Evolutionary conservation across 2,329 filamentous ascomycete genomes (phyloP), one percentile per base, ranked within the genome.

Genomic region (Torrubiellomyces zombiae): DNA sequence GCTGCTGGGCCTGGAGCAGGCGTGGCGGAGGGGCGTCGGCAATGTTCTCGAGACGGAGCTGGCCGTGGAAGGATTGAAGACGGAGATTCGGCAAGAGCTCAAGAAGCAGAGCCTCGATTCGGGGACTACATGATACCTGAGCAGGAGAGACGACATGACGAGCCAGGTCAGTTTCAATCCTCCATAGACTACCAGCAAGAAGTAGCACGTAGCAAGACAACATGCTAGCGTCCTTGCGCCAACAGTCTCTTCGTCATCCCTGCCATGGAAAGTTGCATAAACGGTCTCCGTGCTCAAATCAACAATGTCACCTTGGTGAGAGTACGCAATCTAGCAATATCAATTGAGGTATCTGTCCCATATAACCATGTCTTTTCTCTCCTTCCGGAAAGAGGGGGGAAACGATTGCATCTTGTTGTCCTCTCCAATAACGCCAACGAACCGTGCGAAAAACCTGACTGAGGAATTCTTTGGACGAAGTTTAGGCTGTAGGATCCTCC

Each of bases 11-110:
- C 49, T 92, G 18, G 80, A 91, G 41, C 71, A 80, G 32, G 67
- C 65, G 3, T 95, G 86, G 86, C 73, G 67, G 51, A 64, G 59
- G 24, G 80, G 80, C 14, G 68, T 95, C 2, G 77, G 78, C 3
- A 65, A 71, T 31, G 74, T 89, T 23, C 55, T 95, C 19, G 83
- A 94, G 64, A 79, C 80, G 0, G 81, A 94, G 58, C 63, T 86
- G 27, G 89, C 83, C 0, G 75, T 75, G 7, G 80, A 92, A 51
- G 63, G 60, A 24, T 40, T 94, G 39, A 62, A 70, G 43, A 55
- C 57, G 37, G 64, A 79, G 50, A 67, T 82, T 25, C 43, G 82
- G 31, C 69, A 75, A 38, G 62, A 63, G 45, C 62, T 74, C 48
- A 60, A 48, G 44, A 44, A 39, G 14, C 36, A 30, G 30, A 23